Percentiles rank a stretch among this genome's conserved stretches.
Evolutionary conservation across 305 asterid genomes (phyloP).

Genomic region (Stenogyne calaminthoides): DNA sequence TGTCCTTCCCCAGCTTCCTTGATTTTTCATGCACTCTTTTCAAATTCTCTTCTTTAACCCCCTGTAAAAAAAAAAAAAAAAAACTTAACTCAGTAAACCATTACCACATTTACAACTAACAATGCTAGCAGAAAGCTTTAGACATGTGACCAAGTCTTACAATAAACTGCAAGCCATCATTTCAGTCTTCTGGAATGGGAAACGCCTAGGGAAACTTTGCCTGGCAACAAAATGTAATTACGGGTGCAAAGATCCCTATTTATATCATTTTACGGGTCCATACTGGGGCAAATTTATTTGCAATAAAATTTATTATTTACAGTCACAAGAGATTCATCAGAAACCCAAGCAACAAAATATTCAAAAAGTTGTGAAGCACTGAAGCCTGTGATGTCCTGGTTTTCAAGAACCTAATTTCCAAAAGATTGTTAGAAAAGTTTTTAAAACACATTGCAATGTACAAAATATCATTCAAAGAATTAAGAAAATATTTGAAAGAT

Average conservation of each 20-base stretch:
- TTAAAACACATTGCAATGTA: neutral
- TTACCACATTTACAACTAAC: slow-evolving; percentile 26
- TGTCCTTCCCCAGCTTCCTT: slow-evolving; percentile 36
- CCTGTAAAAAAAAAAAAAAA: slow-evolving; percentile 45
- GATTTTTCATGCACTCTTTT: slow-evolving; percentile 33
- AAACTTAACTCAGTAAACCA: slow-evolving; percentile 28
- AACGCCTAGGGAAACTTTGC: slow-evolving; percentile 65
- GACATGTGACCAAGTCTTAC: slow-evolving; percentile 73
- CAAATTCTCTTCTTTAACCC: slow-evolving; percentile 33
- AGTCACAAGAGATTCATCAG: slow-evolving; percentile 28
- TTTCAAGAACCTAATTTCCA: slow-evolving; percentile 7
- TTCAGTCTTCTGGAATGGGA: slow-evolving; percentile 75
- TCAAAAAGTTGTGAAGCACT: slow-evolving; percentile 13
- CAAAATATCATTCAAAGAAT: neutral
- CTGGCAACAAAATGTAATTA: slow-evolving; percentile 58
- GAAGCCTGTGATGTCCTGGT: slow-evolving; percentile 20
- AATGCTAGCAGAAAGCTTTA: slow-evolving; percentile 35
- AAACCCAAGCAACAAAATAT: slow-evolving; percentile 22
- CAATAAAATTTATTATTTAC: slow-evolving; percentile 31
- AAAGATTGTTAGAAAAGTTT: slow-evolving; percentile 3
- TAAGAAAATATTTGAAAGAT: neutral
- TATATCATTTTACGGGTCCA: slow-evolving; percentile 45
- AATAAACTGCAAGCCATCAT: slow-evolving; percentile 80
- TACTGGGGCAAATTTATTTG: slow-evolving; percentile 43
- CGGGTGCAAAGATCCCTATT: slow-evolving; percentile 52